These are phyloP conservation scores for Primulina tabacum DNA, from an alignment of 257 asterid genomes.

Conservation along the genomic window DNA sequence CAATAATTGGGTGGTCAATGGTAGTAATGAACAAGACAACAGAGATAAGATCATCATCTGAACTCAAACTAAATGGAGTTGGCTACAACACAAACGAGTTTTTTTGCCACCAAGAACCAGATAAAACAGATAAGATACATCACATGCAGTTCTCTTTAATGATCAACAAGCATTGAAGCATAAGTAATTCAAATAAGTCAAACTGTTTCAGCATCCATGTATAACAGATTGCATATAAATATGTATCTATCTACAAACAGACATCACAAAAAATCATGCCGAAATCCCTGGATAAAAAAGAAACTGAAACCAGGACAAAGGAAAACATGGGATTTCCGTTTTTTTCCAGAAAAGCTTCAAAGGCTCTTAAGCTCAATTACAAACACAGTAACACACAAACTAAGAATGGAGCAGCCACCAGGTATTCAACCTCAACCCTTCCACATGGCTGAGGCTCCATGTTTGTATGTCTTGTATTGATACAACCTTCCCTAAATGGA, in stretches of 20 bases:
- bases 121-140: conserved; percentile 3
- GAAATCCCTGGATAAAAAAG: too few relatives aligned
- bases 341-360: too few relatives aligned
- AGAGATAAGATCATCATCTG: not conserved
- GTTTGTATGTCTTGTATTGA: not conserved
- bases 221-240: not conserved
- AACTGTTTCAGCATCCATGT: not conserved
- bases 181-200: conserved; percentile 13
- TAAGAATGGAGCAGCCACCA: too few relatives aligned
- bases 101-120: conserved; percentile 11
- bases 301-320: too few relatives aligned
- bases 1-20: not conserved
- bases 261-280: not conserved
- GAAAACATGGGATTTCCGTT: too few relatives aligned
- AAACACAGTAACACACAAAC: too few relatives aligned
- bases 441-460: not conserved
- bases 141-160: not conserved
- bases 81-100: not conserved
- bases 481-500: not conserved
- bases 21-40: not conserved
- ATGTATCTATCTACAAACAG: not conserved
- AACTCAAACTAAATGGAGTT: not conserved
- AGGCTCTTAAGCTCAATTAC: too few relatives aligned
- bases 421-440: not conserved
- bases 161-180: conserved; percentile 1